Evolutionary conservation across 2,329 filamentous ascomycete species (phyloP), one percentile per base, ranked within the genome.

Genomic region (Incumbomyces delicatus): DNA sequence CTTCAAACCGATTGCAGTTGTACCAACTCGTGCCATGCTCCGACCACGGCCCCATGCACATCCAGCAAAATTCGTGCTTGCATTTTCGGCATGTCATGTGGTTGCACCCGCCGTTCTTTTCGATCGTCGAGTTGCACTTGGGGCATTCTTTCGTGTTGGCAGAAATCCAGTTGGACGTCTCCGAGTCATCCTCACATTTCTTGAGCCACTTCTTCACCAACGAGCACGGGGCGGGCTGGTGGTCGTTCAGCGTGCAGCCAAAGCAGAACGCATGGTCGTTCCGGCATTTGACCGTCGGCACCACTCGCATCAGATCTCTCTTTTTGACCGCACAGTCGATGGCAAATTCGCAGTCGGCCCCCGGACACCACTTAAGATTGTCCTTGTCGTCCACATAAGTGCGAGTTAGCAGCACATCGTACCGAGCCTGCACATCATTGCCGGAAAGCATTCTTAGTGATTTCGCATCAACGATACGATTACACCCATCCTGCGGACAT

Each of bases 1-100:
- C 92, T 62, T 98, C 92, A 59, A 84, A 98, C 7, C 92, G 77
- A 63, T 95, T 98, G 75, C 92, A 98, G 66, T 95, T 98, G 73
- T 98, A 98, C 92, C 92, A 98, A 67, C 87, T 95, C 2, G 90
- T 98, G 53, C 92, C 92, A 63, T 98, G 92, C 66, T 98, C 92
- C 1, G 88, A 94, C 92, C 92, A 98, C 1, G 95, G 73, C 0
- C 92, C 92, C 92, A 98, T 98, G 61, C 92, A 98, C 85, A 98
- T 96, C 92, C 92, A 98, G 69, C 92, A 98, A 61, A 98, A 95
- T 61, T 95, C 89, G 61, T 95, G 83, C 60, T 88, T 87, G 71
- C 89, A 95, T 66, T 95, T 95, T 47, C 89, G 76, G 63, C 89
- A 95, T 0, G 89, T 95, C 89, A 95, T 95, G 65, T 95, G 89